A percentile compares a stretch with the other conserved stretches of the same genome.
Conservation (phyloP, 495 filamentous ascomycete genomes). For the Penicillium herquei region DNA sequence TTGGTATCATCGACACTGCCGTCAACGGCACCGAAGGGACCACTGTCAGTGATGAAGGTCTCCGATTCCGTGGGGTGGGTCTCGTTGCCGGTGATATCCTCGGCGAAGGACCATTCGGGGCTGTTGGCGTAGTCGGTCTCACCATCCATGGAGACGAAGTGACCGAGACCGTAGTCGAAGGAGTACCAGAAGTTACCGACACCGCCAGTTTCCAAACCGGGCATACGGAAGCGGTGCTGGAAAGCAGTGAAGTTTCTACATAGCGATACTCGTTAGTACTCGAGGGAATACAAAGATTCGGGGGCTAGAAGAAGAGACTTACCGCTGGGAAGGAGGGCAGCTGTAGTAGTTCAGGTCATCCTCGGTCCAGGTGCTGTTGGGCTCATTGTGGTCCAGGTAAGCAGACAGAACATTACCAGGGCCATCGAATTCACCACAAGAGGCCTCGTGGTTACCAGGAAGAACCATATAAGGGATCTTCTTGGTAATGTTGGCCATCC, state of each 20-base stretch:
- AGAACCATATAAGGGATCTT: slow-evolving; percentile 49
- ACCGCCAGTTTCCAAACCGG: slow-evolving; percentile 42
- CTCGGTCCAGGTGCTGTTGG: slow-evolving; percentile 28
- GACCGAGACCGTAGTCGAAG: slow-evolving; percentile 55
- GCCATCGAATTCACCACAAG: slow-evolving; percentile 52
- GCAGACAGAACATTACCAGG: slow-evolving; percentile 45
- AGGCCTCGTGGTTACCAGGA: slow-evolving; percentile 48
- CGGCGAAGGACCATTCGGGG: slow-evolving; percentile 40
- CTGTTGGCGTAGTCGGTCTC: slow-evolving; percentile 51
- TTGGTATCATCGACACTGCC: slow-evolving; percentile 40
- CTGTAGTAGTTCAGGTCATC: slow-evolving; percentile 49
- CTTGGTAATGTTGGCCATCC: slow-evolving; percentile 38
- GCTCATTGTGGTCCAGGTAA: slow-evolving; percentile 40
- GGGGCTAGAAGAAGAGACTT: background rate
- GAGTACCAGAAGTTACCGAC: slow-evolving; percentile 59
- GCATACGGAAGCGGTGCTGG: slow-evolving; percentile 53
- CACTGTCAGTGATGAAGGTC: slow-evolving; percentile 48
- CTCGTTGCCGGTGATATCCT: slow-evolving; percentile 39
- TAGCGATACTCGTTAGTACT: background rate
- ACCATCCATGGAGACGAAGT: slow-evolving; percentile 48
- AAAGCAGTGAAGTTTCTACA: slow-evolving; percentile 53
- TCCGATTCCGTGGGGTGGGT: slow-evolving; percentile 37
- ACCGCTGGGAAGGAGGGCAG: slow-evolving; percentile 53
- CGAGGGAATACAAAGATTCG: background rate
- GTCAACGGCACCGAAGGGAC: slow-evolving; percentile 47